These are phyloP conservation scores for Coemansia sp. DNA, from an alignment of 192 early-diverging fungal species.

Conservation along the genomic window DNA sequence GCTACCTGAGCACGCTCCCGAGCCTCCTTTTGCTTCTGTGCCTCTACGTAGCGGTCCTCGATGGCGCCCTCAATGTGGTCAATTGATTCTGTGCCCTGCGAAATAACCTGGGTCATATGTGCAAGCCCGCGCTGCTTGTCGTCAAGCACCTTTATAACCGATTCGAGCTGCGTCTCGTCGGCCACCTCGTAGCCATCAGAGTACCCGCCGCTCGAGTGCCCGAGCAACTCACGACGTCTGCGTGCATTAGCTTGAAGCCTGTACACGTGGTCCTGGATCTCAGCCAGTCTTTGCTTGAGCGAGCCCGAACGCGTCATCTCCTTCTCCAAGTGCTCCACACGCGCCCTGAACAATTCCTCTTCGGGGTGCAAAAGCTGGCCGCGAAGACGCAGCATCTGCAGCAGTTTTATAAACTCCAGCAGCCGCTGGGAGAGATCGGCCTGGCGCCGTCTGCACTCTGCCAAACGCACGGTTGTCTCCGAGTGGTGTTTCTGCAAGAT, in stretches of 20 bases:
- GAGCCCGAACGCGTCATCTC: constrained; percentile 76
- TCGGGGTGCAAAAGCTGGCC: constrained; percentile 79
- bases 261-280: constrained; percentile 79
- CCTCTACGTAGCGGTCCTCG: constrained; percentile 38
- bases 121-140: constrained; percentile 69
- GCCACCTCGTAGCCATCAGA: constrained; percentile 57
- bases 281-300: constrained; percentile 78
- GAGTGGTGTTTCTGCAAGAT: constrained; percentile 68
- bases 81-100: constrained; percentile 59
- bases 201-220: constrained; percentile 16
- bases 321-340: constrained; percentile 71
- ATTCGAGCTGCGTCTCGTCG: constrained; percentile 60
- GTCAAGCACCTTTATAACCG: constrained; percentile 57
- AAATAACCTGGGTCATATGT: constrained; percentile 65
- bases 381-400: constrained; percentile 80
- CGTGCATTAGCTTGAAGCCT: constrained; percentile 62
- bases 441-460: constrained; percentile 78
- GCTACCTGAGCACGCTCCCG: constrained; percentile 37
- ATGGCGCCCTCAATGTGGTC: constrained; percentile 42
- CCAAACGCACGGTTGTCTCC: constrained; percentile 69
- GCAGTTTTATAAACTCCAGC: constrained; percentile 81
- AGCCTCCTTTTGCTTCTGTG: constrained; percentile 45
- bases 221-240: constrained; percentile 37
- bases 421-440: constrained; percentile 72
- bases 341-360: constrained; percentile 75